These are phyloP conservation scores for Oryza rufipogon DNA, from an alignment of 176 grass and related monocot species.

Conservation along the genomic window DNA sequence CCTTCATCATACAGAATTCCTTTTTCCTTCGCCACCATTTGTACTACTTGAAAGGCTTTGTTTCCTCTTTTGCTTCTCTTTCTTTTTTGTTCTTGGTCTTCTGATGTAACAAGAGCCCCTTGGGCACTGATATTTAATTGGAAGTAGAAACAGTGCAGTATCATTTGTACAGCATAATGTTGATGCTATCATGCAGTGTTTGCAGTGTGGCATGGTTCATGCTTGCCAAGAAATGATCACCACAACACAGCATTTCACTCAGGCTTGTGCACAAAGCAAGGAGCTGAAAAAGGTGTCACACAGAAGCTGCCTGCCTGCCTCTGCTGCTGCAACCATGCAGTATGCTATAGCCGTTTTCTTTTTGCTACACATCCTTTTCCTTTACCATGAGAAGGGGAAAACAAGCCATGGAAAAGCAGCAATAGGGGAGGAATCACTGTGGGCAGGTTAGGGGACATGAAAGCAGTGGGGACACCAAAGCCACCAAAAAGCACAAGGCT, in stretches of 20 bases:
- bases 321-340: not conserved
- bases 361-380: not conserved
- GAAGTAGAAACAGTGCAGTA: constrained; percentile 26
- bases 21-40: not conserved
- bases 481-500: not conserved
- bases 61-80: not conserved
- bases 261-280: constrained; percentile 56
- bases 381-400: not conserved
- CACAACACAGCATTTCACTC: not conserved
- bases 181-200: not conserved
- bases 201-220: constrained; percentile 7
- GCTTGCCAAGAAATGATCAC: constrained; percentile 51
- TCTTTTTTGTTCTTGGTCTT: constrained; percentile 9
- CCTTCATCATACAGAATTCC: not conserved
- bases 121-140: constrained; percentile 1
- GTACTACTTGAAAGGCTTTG: constrained; percentile 2
- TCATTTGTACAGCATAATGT: constrained; percentile 37
- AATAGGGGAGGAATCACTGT: constrained; percentile 13
- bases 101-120: constrained; percentile 36
- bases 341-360: not conserved
- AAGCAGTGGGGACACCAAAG: constrained; percentile 31
- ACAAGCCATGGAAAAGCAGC: constrained; percentile 37
- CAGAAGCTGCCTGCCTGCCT: not conserved
- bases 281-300: not conserved
- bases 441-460: constrained; percentile 44